Base-by-base conservation (phyloP, 345 rosid genomes). In the Eucalyptus regnans region DNA sequence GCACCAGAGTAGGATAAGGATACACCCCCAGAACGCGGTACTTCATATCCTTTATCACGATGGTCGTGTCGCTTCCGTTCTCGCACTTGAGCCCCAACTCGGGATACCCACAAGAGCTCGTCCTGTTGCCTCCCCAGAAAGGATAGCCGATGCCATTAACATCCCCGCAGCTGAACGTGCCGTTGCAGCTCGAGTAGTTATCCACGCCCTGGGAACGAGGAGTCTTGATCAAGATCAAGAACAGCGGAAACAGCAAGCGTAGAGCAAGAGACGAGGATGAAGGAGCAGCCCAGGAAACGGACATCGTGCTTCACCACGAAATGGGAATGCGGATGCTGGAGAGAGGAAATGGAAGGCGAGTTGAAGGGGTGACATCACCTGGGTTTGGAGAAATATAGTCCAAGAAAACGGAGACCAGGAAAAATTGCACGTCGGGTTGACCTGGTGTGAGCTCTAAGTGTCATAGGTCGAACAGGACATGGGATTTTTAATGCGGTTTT, bases 71-170 rank as follows among this genome's bases (percentile, higher is more conserved):
- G 43, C 58, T 56, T 20, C 87, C 86, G 15, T 79, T 18, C 58
- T 58, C 87, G 89, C 94, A 93, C 2, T 41, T 50, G 50, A 92
- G 93, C 88, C 33, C 54, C 46, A 91, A 88, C 29, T 68, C 88
- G 2, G 93, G 93, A 81, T 51, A 49, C 86, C 94, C 93, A 54
- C 94, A 93, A 23, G 3, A 44, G 8, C 46, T 48, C 14, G 89
- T 51, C 48, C 92, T 88, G 52, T 27, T 54, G 6, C 46, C 85
- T 41, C 94, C 93, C 91, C 91, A 91, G 91, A 93, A 93, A 12
- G 94, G 94, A 71, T 90, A 93, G 12, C 48, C 48, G 10, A 92
- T 50, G 60, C 31, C 23, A 7, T 6, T 4, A 43, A 90, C 44
- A 41, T 9, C 50, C 44, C 90, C 93, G 46, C 94, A 93, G 29